These are phyloP conservation scores for Colletotrichum kahawae DNA, from an alignment of 2,329 filamentous ascomycete species.

Conservation along the genomic window DNA sequence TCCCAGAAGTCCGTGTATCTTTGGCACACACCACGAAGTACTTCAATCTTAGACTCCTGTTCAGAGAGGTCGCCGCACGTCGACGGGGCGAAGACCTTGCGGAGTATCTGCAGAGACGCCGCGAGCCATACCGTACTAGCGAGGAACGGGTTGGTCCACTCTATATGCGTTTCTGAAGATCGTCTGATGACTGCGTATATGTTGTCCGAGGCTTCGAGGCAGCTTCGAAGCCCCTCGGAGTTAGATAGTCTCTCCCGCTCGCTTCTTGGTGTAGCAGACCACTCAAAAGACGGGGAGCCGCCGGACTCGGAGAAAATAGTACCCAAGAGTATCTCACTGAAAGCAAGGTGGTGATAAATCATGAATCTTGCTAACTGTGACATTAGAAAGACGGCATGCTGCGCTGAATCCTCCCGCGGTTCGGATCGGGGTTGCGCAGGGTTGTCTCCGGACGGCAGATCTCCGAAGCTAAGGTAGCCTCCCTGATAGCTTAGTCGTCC, in stretches of 20 bases:
- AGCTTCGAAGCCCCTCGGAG: background rate
- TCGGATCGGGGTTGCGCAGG: background rate
- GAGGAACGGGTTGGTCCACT: background rate
- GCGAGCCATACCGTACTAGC: background rate
- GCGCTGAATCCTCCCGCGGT: background rate
- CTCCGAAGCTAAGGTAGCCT: background rate
- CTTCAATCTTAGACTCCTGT: background rate
- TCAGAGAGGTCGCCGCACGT: background rate
- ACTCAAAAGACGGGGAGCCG: background rate
- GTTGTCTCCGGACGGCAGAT: background rate
- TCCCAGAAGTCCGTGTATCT: background rate
- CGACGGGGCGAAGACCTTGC: background rate
- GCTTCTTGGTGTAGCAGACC: background rate
- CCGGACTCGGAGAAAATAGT: background rate
- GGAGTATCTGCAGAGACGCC: background rate
- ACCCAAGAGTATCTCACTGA: background rate
- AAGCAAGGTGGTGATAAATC: background rate
- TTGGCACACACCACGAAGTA: background rate
- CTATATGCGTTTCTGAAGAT: background rate
- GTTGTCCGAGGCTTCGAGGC: background rate
- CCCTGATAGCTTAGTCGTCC: background rate
- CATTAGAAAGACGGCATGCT: background rate
- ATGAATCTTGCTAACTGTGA: background rate
- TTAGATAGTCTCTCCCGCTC: background rate
- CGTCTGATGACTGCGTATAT: background rate